A percentile compares a stretch with the other conserved stretches of the same genome.
These are phyloP conservation scores for Lepidopterella palustris DNA, from an alignment of 495 filamentous ascomycete species.

Conservation along the genomic window DNA sequence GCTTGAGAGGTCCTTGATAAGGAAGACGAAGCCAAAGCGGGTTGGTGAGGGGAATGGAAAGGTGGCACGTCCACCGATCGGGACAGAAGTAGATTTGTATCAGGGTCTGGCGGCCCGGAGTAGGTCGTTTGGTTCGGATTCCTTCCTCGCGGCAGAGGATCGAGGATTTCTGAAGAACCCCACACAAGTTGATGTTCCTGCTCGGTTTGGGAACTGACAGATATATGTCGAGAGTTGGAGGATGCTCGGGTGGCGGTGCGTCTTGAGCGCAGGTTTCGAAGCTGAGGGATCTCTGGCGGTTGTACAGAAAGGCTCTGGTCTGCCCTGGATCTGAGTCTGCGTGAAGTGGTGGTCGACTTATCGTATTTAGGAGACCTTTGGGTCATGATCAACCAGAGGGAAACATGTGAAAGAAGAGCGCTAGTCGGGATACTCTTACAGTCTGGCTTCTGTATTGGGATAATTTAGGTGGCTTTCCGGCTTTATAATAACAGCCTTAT, in stretches of 20 bases:
- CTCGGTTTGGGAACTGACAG: slow-evolving; percentile 21
- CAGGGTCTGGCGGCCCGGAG: slow-evolving; percentile 8
- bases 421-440: slow-evolving; percentile 25
- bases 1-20: neutral
- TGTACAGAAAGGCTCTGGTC: slow-evolving; percentile 20
- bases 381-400: slow-evolving; percentile 26
- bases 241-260: slow-evolving; percentile 19
- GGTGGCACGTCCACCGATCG: slow-evolving; percentile 19
- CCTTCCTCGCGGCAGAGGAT: slow-evolving; percentile 20
- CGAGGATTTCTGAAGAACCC: slow-evolving; percentile 17
- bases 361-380: slow-evolving; percentile 26
- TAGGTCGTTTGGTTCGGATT: slow-evolving; percentile 17
- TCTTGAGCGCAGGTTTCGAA: slow-evolving; percentile 20
- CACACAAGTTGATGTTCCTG: slow-evolving; percentile 12
- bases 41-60: slow-evolving; percentile 13
- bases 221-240: slow-evolving; percentile 18
- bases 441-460: slow-evolving; percentile 18
- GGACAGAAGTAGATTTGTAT: slow-evolving; percentile 14
- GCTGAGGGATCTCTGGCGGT: slow-evolving; percentile 21
- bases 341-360: slow-evolving; percentile 28
- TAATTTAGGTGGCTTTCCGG: slow-evolving; percentile 14
- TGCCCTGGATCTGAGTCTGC: slow-evolving; percentile 24
- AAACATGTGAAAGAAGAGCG: slow-evolving; percentile 17
- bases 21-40: slow-evolving; percentile 2
- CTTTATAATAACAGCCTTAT: slow-evolving; percentile 29